Conservation (phyloP, 1,284 basidiomycete genomes). For the Golubevia sp. region DNA sequence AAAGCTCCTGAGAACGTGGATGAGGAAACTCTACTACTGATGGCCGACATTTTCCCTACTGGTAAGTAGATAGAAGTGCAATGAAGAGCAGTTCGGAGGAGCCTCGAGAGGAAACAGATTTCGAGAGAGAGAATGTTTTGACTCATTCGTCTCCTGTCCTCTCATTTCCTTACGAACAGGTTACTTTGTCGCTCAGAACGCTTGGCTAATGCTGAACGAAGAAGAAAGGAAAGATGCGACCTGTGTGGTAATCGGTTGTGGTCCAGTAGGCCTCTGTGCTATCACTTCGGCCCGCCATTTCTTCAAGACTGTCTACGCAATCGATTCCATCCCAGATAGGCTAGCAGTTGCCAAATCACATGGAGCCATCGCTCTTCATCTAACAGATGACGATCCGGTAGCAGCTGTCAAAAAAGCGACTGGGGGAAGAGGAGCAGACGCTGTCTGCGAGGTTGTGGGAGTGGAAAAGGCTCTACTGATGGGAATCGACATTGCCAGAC, state of each 20-base stretch:
- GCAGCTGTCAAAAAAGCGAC: conserved; percentile 34
- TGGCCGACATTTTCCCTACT: conserved; percentile 80
- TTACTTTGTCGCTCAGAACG: conserved; percentile 74
- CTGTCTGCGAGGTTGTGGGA: conserved; percentile 74
- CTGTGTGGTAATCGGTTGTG: conserved; percentile 63
- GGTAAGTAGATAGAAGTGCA: neutral
- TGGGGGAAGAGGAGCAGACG: conserved; percentile 63
- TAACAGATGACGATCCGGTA: conserved; percentile 30
- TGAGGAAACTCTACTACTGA: conserved; percentile 65
- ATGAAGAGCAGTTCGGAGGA: neutral
- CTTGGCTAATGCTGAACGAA: conserved; percentile 58
- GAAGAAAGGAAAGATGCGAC: conserved; percentile 38
- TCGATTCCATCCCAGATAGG: conserved; percentile 56
- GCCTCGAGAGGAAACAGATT: too few relatives aligned
- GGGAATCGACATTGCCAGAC: conserved; percentile 77
- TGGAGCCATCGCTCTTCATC: conserved; percentile 48
- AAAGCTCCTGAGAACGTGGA: conserved; percentile 66
- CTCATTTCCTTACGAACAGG: conserved; percentile 46
- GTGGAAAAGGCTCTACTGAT: conserved; percentile 72
- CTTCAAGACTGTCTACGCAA: conserved; percentile 58
- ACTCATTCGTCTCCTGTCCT: too few relatives aligned
- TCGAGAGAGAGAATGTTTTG: too few relatives aligned
- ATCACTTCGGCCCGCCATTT: conserved; percentile 62
- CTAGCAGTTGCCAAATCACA: conserved; percentile 46
- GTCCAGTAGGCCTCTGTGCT: conserved; percentile 64